Evolutionary conservation across 305 asterid species (phyloP).

Genomic region (Euphrasia arctica): DNA sequence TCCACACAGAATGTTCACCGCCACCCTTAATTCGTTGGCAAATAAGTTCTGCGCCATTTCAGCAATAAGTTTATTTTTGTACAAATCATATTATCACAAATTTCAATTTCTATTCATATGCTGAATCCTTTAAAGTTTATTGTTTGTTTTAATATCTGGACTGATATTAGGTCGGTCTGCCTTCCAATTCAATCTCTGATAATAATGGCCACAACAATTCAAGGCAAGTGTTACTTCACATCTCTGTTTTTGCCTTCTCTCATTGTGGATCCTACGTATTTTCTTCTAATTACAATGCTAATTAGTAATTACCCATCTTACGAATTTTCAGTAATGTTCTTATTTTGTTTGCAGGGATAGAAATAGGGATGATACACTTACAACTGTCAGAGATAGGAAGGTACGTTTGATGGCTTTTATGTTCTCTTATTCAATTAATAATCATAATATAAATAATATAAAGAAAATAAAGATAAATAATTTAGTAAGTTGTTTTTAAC

Average conservation of each 20-base stretch:
- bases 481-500: not conserved
- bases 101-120: not conserved
- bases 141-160: slow-evolving; percentile 9
- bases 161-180: slow-evolving; percentile 38
- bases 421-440: not conserved
- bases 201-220: slow-evolving; percentile 52
- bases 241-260: slow-evolving; percentile 5
- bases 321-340: slow-evolving; percentile 18
- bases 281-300: not conserved
- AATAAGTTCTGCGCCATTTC: not conserved
- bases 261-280: no score
- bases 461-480: not conserved
- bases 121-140: slow-evolving; percentile 3
- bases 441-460: not conserved
- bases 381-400: slow-evolving; percentile 70
- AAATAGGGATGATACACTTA: slow-evolving; percentile 49
- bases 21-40: not conserved
- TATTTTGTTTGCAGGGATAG: slow-evolving; percentile 47
- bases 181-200: slow-evolving; percentile 43
- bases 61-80: not conserved
- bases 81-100: not conserved
- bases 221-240: slow-evolving; percentile 39
- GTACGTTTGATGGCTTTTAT: slow-evolving; percentile 31
- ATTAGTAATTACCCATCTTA: slow-evolving; percentile 8
- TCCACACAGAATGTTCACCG: no score